Evolutionary conservation across 2,329 filamentous ascomycete species (phyloP).

Genomic region (Trichoderma aggressivum): DNA sequence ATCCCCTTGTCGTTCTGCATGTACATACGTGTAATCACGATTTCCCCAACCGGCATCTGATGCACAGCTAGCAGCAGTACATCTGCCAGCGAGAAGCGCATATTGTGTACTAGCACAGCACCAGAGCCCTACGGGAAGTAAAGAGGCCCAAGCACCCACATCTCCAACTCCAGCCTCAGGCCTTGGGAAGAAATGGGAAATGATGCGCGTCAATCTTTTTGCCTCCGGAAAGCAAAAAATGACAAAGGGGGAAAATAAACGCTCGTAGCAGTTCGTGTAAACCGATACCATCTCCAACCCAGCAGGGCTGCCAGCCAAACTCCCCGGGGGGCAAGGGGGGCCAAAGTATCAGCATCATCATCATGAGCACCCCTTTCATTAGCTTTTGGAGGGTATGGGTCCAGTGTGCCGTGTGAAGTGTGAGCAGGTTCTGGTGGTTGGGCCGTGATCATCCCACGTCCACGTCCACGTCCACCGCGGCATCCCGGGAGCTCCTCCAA

Average conservation of each 20-base stretch:
- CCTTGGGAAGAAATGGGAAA: background rate
- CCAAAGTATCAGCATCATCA: background rate
- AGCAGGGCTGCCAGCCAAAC: background rate
- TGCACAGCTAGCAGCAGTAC: background rate
- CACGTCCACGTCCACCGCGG: background rate
- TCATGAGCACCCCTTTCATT: slow-evolving; percentile 10
- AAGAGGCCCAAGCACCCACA: background rate
- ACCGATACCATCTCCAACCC: background rate
- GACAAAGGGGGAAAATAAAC: background rate
- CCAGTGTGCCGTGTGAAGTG: background rate
- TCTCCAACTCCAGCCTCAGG: background rate
- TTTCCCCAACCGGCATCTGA: slow-evolving; percentile 5
- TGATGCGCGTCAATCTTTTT: background rate
- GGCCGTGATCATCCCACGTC: background rate
- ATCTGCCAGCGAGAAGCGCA: slow-evolving; percentile 8
- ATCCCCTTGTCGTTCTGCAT: background rate
- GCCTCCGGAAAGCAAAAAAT: background rate
- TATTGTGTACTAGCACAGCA: background rate
- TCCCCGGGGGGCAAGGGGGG: background rate
- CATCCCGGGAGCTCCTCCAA: background rate
- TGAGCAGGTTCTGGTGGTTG: background rate
- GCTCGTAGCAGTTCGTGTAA: background rate
- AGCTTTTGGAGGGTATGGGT: slow-evolving; percentile 2
- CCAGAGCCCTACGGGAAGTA: background rate
- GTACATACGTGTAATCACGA: background rate